Base-by-base conservation (phyloP, 1,284 basidiomycete species). In the Coriolopsis trogii region DNA sequence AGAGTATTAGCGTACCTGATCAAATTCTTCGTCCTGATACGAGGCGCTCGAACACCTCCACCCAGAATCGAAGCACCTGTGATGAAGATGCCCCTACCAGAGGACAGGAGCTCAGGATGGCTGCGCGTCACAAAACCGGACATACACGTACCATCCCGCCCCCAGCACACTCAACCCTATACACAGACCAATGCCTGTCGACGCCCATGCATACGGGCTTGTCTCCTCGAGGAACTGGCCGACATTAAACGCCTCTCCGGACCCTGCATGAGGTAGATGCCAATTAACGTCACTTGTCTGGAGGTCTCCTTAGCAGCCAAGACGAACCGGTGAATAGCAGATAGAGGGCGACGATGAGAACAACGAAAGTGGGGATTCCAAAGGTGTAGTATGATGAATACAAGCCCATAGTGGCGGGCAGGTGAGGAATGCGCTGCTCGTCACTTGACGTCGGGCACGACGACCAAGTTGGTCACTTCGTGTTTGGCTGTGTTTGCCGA, bases 21-120 rank as follows among this genome's bases (percentile, higher is more conserved):
- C 69, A 99, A 73, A 70, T 99, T 99, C 82, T 99, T 99, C 30
- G 96, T 98, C 45, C 90, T 85, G 61, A 99, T 99, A 57, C 97
- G 81, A 9, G 97, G 96, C 41, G 95, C 84, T 34, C 95, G 80
- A 12, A 99, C 95, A 69, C 96, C 95, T 65, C 94, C 96, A 54
- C 96, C 96, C 20, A 99, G 80, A 61, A 99, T 96, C 24, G 93
- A 95, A 18, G 95, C 76, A 49, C 96, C 96, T 2, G 96, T 98
- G 56, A 98, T 80, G 76, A 97, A 95, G 72, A 99, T 99, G 49
- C 96, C 96, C 95, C 95, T 98, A 62, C 56, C 49, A 16, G 2
- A 15, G 21, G 50, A n/a, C 9, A 31, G 42, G 20, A 34, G 25
- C 13, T 46, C 7, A 33, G 42, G 20, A 44, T 25, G 6, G 13